phyloP scores from a whole-genome alignment of 306 rosid species.

The Hippophae gyantsensis region DNA sequence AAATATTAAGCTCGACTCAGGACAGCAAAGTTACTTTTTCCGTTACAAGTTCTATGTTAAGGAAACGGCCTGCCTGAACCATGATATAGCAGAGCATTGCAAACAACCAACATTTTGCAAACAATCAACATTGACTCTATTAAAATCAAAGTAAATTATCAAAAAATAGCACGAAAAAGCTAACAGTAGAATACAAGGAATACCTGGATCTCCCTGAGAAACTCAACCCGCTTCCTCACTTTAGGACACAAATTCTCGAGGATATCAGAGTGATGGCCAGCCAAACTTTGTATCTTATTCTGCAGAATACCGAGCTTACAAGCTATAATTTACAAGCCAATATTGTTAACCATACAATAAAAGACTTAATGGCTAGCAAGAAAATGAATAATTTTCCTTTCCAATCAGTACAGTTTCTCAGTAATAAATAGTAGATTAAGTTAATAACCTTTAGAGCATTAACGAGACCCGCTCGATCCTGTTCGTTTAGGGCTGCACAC shows the following conservation, averaged over 20 bases:
- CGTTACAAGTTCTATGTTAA: too few relatives aligned
- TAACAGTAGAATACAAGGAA: background rate
- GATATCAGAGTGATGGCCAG: conserved; percentile 70
- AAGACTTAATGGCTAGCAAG: background rate
- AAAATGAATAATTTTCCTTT: background rate
- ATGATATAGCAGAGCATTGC: too few relatives aligned
- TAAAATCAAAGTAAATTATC: background rate
- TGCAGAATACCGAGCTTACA: conserved; percentile 15
- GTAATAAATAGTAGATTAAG: background rate
- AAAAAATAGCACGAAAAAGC: background rate
- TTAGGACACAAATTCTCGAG: conserved; percentile 48
- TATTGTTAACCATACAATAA: background rate
- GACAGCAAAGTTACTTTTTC: too few relatives aligned
- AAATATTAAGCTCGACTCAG: too few relatives aligned
- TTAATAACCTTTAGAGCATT: conserved; percentile 70
- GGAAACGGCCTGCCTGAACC: too few relatives aligned
- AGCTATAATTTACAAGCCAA: too few relatives aligned
- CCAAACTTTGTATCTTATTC: conserved; percentile 76
- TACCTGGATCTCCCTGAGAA: conserved; percentile 86
- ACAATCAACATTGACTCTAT: too few relatives aligned
- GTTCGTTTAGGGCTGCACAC: conserved; percentile 52
- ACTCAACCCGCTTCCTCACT: conserved; percentile 77
- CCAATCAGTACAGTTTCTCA: too few relatives aligned
- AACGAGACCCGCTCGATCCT: conserved; percentile 64
- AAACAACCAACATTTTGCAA: background rate